Conservation (phyloP, 306 rosid species). For the Oemleria cerasiformis region DNA sequence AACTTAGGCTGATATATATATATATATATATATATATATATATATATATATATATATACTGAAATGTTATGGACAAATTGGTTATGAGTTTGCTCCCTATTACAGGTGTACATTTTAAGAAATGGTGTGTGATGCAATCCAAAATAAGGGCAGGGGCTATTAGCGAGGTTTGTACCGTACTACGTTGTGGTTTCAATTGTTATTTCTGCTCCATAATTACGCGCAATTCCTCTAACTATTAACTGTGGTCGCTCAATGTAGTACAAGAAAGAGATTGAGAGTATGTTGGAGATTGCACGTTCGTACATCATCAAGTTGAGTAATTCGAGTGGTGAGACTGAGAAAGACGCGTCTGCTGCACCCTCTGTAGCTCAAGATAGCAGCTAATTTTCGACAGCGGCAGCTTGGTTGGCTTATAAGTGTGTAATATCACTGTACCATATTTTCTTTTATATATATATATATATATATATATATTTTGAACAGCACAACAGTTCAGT, state of each 20-base stretch:
- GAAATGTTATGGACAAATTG: conserved; percentile 16
- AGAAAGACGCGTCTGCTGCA: conserved; percentile 27
- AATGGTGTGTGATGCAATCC: conserved; percentile 96
- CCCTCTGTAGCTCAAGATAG: conserved; percentile 33
- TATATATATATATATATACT: background rate
- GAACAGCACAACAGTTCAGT: too few species aligned
- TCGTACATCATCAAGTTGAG: conserved; percentile 43
- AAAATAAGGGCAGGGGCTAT: conserved; percentile 87
- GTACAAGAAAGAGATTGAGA: conserved; percentile 91
- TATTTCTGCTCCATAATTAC: conserved; percentile 8
- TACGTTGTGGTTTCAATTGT: background rate
- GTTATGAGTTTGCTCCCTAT: conserved; percentile 11
- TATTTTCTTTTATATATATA: background rate
- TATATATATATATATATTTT: too few species aligned
- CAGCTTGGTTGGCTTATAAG: conserved; percentile 22
- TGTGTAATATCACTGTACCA: background rate
- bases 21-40: background rate
- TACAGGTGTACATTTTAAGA: conserved; percentile 96
- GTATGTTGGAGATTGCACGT: conserved; percentile 73
- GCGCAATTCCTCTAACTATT: background rate
- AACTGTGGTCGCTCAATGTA: conserved; percentile 35
- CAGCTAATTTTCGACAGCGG: conserved; percentile 24
- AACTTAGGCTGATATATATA: background rate
- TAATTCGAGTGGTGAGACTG: conserved; percentile 32
- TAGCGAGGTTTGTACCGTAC: conserved; percentile 68